These are phyloP conservation scores for Phaeosphaeriaceae sp. DNA, from an alignment of 2,329 filamentous ascomycete species.

Conservation along the genomic window DNA sequence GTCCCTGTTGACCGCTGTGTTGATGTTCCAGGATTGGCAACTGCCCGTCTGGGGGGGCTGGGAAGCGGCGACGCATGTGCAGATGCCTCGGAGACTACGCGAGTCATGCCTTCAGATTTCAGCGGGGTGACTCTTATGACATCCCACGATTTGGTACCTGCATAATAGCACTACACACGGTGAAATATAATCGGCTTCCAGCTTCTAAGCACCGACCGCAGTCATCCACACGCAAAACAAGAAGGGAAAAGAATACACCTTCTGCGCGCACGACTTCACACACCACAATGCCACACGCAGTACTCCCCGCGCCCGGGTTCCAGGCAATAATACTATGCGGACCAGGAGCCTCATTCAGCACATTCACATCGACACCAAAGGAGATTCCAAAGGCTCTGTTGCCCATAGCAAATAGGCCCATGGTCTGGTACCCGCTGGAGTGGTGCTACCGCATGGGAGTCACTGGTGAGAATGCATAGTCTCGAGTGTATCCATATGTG, in stretches of 20 bases:
- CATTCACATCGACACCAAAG: slow-evolving; percentile 80
- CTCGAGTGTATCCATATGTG: neutral
- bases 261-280: neutral
- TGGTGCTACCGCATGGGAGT: slow-evolving; percentile 85
- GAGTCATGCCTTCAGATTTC: slow-evolving; percentile 23
- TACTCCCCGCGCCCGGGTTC: slow-evolving; percentile 76
- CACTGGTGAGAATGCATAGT: slow-evolving; percentile 59
- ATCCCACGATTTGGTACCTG: slow-evolving; percentile 16
- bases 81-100: slow-evolving; percentile 7
- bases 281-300: slow-evolving; percentile 76
- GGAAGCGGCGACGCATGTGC: slow-evolving; percentile 7
- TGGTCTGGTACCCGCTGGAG: slow-evolving; percentile 89
- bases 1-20: slow-evolving; percentile 4
- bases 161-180: slow-evolving; percentile 1
- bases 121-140: slow-evolving; percentile 27
- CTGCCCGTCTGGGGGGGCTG: slow-evolving; percentile 9
- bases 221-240: neutral
- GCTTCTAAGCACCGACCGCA: neutral
- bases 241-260: neutral
- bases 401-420: slow-evolving; percentile 82
- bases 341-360: slow-evolving; percentile 80
- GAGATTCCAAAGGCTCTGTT: slow-evolving; percentile 83
- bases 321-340: slow-evolving; percentile 85
- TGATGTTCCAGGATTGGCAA: slow-evolving; percentile 19
- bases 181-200: neutral